Base-by-base conservation (phyloP, 805 yeast species). In the Myxozyma nipponensis region DNA sequence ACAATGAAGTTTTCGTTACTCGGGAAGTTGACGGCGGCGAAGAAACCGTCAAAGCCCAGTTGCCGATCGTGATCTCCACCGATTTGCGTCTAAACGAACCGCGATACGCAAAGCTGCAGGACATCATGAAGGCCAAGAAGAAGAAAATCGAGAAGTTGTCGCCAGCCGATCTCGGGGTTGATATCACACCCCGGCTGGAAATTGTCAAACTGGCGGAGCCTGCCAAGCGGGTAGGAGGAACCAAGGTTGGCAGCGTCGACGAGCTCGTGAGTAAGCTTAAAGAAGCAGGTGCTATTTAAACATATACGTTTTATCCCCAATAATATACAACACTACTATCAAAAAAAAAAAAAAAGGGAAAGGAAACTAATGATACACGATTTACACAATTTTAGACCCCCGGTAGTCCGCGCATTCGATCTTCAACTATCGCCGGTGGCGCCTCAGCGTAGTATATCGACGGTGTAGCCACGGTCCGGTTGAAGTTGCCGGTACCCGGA, bases 61-160 rank as follows among this genome's bases (percentile, higher is more conserved):
- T 90, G 52, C 98, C 98, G 38, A 64, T 89, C 73, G 78, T 93
- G 47, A 79, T 93, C 61, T 90, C 97, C 24, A 84, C 98, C 2
- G 99, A 93, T 68, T 76, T 93, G 61, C 83, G 98, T 69, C 78
- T 93, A 64, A 93, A 93, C 68, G 93, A 81, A 66, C 98, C 99
- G 39, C 82, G 97, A 62, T 93, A 88, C 64, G 96, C 95, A n/a
- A 81, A 95, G 13, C 76, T 93, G 65, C 97, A 96, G 54, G 93
- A 91, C 69, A 79, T 90, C 73, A 93, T 93, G 98, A 93, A 93
- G 75, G 98, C 98, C 49, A 93, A 93, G 76, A 90, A 90, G 80
- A 90, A 88, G 76, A 96, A 96, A 3, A 75, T 90, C 66, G 87
- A 81, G 61, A 75, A 79, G 64, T 67, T 79, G 69, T 77, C 72